phyloP scores from a whole-genome alignment of 176 grass and related monocot genomes.

The Ampelocalamus luodianensis region DNA sequence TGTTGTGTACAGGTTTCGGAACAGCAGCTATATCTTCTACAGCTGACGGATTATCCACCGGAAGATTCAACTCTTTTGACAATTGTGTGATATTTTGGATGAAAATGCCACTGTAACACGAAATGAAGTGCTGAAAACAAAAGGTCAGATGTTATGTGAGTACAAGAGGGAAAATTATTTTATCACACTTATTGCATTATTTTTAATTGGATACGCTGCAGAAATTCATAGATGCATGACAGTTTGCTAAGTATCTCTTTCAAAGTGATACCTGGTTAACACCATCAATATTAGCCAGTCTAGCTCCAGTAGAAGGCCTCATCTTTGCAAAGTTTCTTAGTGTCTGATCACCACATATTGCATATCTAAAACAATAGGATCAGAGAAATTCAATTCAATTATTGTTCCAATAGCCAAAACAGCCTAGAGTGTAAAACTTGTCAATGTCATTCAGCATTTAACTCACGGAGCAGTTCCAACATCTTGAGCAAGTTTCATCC shows the following conservation, averaged over 20 bases:
- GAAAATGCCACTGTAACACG: conserved; percentile 63
- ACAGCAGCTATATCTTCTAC: conserved; percentile 40
- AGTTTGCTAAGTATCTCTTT: conserved; percentile 20
- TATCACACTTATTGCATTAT: background rate
- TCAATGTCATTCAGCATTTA: conserved; percentile 24
- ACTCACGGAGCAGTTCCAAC: conserved; percentile 90
- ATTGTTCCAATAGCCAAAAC: conserved; percentile 20
- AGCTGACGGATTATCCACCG: conserved; percentile 49
- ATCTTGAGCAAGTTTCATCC: conserved; percentile 78
- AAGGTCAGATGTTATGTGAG: conserved; percentile 19
- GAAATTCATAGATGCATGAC: background rate
- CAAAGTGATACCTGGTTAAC: conserved; percentile 78
- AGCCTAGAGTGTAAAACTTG: conserved; percentile 17
- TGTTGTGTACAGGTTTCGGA: conserved; percentile 38
- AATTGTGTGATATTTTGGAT: conserved; percentile 66
- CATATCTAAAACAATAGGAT: conserved; percentile 69
- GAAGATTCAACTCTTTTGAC: conserved; percentile 73
- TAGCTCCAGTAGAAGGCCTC: conserved; percentile 80
- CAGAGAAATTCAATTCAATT: conserved; percentile 20
- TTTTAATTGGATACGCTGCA: background rate
- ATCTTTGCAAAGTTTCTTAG: conserved; percentile 79
- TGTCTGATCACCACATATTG: conserved; percentile 95
- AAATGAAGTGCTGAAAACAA: conserved; percentile 76
- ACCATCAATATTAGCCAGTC: conserved; percentile 89
- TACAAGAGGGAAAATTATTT: conserved; percentile 14